Base-by-base conservation (phyloP, 371 early-diverging fungal species). In the Synchytrium microbalum region DNA sequence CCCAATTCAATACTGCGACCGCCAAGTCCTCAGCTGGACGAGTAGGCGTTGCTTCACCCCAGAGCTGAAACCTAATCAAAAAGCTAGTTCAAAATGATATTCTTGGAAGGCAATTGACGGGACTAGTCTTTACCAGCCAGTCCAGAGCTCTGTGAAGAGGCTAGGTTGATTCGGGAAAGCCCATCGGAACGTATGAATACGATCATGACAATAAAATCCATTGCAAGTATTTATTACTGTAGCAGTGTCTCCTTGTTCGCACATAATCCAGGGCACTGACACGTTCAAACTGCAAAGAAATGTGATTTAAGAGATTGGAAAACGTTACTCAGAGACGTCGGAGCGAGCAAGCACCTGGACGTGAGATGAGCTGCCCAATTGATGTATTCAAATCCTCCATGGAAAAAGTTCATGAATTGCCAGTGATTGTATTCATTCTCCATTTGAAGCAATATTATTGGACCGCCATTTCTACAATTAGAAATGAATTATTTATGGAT, bases 261-360 rank as follows among this genome's bases (percentile, higher is more conserved):
- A 81, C 78, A 83, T 77, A 63, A 83, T 60, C 83, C 83, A 83
- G n/a, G 81, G 83, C 28, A 80, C 64, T 3, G 65, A 67, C 5
- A 65, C 72, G 32, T 72, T 59, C 46, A 68, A 19, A 16, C 56
- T 24, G 38, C 26, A 29, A 26, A 58, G 60, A 10, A 51, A 51
- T n/a, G n/a, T n/a, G n/a, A 51, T 14, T 14, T 51, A 51, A 51
- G 23, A 51, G 14, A 14, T 14, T 51, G 14, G 23, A 51, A 51
- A 14, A 14, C 51, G 23, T 14, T 14, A 23, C 23, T 51, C 23
- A 14, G 14, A 14, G 14, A 23, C 14, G 23, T 14, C 51, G 14
- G 51, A 51, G 14, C 14, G 23, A 51, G 14, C 16, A 16, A 70
- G 26, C 69, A 67, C 29, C 66, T 60, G n/a, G 67, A 51, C 10